Evolutionary conservation across 148 eudicot genomes (phyloP), one percentile per base, ranked within the genome.

Genomic region (Chenopodium suecicum): DNA sequence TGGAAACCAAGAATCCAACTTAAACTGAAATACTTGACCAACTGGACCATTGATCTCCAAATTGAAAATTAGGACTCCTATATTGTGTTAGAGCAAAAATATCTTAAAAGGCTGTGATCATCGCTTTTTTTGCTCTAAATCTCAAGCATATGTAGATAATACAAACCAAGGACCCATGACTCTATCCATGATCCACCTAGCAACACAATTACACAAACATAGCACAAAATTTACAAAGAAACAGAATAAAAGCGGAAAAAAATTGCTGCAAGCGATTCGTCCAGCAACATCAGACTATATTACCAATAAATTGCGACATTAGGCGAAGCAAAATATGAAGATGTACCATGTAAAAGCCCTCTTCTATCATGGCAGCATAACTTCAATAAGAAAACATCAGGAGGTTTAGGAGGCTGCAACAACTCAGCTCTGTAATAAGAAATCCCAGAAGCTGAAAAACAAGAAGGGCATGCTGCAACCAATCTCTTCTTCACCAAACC

Each of bases 341-440:
- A 37, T 20, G 9, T 89, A 95, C 98, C 97, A 78, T 95, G 97
- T 82, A 95, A 90, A 75, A 93, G 92, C 31, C 96, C 98, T 70
- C 84, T 85, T 75, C 97, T 78, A 76, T 93, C 92, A 50, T 85
- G 85, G 73, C 96, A 92, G 77, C 91, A 91, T 70, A 95, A 81
- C 89, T 93, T 91, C 82, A 95, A 80, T 76, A 95, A 92, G 90
- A 93, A 95, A 65, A 95, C 91, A 83, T 92, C 89, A 70, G 97
- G 91, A 74, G 89, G 86, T 85, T 82, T 90, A 13, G 94, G 91
- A 0, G 90, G 90, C 73, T 88, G 90, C 79, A 87, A 89, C 83
- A 86, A 86, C 47, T 95, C 97, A 41, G 88, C 84, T 14, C 84
- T 80, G 56, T 89, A 92, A 87, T 82, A 93, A 9, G 87, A 85